Conservation (phyloP, 1,284 basidiomycete species). For the Ceratobasidium sp. region DNA sequence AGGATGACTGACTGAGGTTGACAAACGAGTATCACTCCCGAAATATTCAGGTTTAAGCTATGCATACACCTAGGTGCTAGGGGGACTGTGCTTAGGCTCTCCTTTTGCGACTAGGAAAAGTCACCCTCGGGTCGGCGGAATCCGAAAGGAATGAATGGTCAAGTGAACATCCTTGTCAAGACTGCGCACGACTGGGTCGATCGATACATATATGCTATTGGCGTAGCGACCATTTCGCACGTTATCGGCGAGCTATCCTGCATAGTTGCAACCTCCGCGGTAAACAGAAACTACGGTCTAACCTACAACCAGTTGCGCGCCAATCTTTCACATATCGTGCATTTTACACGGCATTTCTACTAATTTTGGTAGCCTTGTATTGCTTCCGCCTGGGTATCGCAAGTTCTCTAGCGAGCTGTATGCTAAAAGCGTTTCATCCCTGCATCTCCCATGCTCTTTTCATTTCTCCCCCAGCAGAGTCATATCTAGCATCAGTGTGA, state of each 20-base stretch:
- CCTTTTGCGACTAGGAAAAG: background rate
- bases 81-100: background rate
- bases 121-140: background rate
- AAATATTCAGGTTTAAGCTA: background rate
- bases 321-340: background rate
- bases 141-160: background rate
- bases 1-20: background rate
- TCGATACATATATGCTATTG: constrained; percentile 12
- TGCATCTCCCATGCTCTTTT: background rate
- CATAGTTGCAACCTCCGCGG: background rate
- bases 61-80: background rate
- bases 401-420: background rate
- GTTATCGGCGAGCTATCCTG: background rate
- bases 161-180: no score
- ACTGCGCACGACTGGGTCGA: background rate
- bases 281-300: background rate
- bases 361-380: background rate
- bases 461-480: background rate
- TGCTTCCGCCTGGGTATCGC: background rate
- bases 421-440: background rate
- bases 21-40: background rate
- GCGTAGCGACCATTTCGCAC: background rate
- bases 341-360: background rate
- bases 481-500: background rate
- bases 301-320: background rate